Base-by-base conservation (phyloP, 148 eudicot genomes). In the Oxyria digyna region DNA sequence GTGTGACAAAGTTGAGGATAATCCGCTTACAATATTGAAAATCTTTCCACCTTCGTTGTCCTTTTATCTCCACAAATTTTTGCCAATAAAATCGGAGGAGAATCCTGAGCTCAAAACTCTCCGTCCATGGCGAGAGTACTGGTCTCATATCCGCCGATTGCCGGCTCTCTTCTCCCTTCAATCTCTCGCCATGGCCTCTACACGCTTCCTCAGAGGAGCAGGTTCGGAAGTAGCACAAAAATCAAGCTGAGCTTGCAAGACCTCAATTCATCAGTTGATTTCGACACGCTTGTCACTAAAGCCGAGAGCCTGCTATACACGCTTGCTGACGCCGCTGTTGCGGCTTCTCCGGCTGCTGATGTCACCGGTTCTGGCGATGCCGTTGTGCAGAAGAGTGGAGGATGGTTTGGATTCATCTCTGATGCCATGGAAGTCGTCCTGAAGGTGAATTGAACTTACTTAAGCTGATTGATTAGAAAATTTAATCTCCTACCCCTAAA, bases 391-490 rank as follows among this genome's bases (percentile, higher is more conserved):
- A 95, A 91, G 71, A 85, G 71, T 62, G 96, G 96, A 15, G 96
- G 99, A 3, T 95, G 99, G 99, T 95, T 95, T 18, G 93, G 93
- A 11, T 88, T 91, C 46, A 88, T 95, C 24, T 85, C 96, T 0
- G 96, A 95, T 31, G 89, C 89, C 70, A 87, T 95, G 99, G 99
- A 95, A 81, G 91, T 85, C 32, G 97, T 91, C n/a, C 67, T 88
- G 68, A 95, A 95, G 96, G 97, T 91, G 67, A 23, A 38, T 67
- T 32, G 26, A 46, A 50, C 26, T 1, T 7, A 42, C 9, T 59
- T 27, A 59, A 59, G 35, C 20, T 31, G 37, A 5, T 31, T 27
- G 3, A 4, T 24, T 23, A 23, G 62, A 54, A 10, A 8, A 10
- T 52, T 23, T 29, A 52, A 23, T 11, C 27, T 52, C 32, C 5